A percentile compares a stretch with the other conserved stretches of the same genome.
Conservation (phyloP, 108 stramenopile genomes). For the Fragilaria crotonensis region DNA sequence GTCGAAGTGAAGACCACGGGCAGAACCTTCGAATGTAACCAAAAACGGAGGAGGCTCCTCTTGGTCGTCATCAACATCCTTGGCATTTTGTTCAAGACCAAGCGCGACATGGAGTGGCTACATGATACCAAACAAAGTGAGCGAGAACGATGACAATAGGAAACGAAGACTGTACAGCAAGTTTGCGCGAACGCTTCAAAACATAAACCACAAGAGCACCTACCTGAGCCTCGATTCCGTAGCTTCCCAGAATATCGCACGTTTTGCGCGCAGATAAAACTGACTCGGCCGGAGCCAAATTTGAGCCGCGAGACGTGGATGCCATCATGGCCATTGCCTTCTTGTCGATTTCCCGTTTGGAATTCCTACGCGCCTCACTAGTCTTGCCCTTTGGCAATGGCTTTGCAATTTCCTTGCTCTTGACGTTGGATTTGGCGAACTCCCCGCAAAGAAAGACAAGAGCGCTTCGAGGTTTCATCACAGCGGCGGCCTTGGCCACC, state of each 20-base stretch:
- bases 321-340: conserved; percentile 1
- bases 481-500: conserved; percentile 21
- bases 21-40: conserved; percentile 62
- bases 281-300: conserved; percentile 1
- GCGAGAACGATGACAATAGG: no score
- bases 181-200: no score
- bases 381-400: conserved; percentile 20
- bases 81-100: conserved; percentile 38
- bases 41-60: conserved; percentile 37
- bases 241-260: conserved; percentile 27
- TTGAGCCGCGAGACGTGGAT: no score
- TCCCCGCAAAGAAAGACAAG: conserved; percentile 50
- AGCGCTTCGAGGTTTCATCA: conserved; percentile 24
- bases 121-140: background rate
- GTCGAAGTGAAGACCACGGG: conserved; percentile 68
- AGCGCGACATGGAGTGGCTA: conserved; percentile 45
- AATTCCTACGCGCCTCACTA: conserved; percentile 20
- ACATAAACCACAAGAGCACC: no score
- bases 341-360: conserved; percentile 1
- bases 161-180: no score
- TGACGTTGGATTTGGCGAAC: conserved; percentile 35
- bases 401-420: conserved; percentile 22
- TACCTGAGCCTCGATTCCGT: conserved; percentile 37
- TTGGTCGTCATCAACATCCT: conserved; percentile 18
- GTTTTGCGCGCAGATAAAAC: conserved; percentile 39